Base-by-base conservation (phyloP, 768 basidiomycete species). In the Mrakia blollopis region DNA sequence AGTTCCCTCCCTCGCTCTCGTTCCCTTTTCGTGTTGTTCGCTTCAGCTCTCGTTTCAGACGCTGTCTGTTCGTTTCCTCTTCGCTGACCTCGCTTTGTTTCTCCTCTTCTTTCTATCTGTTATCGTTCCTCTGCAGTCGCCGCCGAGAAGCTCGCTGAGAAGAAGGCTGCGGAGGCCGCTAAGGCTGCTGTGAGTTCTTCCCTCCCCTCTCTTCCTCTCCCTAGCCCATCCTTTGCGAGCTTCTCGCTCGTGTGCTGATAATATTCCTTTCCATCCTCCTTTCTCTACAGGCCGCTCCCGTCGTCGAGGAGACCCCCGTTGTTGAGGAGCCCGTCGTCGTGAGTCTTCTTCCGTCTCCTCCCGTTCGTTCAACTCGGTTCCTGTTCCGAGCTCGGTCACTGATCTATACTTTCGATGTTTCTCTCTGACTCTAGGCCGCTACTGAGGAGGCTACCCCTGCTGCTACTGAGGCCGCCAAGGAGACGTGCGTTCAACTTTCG, bases 111-210 rank as follows among this genome's bases (percentile, higher is more conserved):
- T 2, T 25, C 23, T 23, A 25, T 57, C 21, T 54, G n/a, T 10
- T 21, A n/a, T 21, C 32, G 3, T 37, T 65, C 32, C 18, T 11
- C 35, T 54, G 2, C 25, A 72, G 72, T 61, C 52, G 72, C 72
- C 39, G 72, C 71, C 28, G 57, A 74, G 44, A 67, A 74, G 73
- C 61, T 32, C 21, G 73, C 57, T 18, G 65, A 74, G 52, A 60
- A 63, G 62, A 68, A 63, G 62, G 50, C 41, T 47, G 54, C 61
- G 25, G 50, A 65, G 60, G 54, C 70, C 28, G 52, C 52, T 35
- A 44, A 44, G 25, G 47, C 28, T 44, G 25, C 72, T 37, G 72
- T 72, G 57, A 57, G 57, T 57, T 8, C 25, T 18, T n/a, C 18
- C 18, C 37, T 14, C 32, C 18, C 37, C 5, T 65, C 30, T 39